phyloP scores from a whole-genome alignment of 2,329 filamentous ascomycete species.

The Phaeophleospora eucalypticola region DNA sequence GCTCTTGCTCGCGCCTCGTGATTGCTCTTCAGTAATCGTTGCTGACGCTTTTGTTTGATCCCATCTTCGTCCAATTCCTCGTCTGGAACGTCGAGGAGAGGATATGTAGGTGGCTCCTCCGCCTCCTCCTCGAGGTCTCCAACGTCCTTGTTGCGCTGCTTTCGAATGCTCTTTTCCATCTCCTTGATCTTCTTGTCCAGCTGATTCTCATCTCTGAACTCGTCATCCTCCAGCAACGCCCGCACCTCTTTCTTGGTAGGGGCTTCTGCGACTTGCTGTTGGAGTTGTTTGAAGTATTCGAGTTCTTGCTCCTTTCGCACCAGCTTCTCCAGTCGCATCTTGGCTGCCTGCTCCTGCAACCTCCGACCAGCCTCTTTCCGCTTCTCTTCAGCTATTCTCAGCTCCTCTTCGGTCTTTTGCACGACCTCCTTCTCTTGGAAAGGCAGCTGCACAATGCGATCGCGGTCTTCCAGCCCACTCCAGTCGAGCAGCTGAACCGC shows the following conservation, averaged over 20 bases:
- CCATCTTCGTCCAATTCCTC: slow-evolving; percentile 89
- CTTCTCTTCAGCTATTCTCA: slow-evolving; percentile 83
- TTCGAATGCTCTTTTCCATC: slow-evolving; percentile 83
- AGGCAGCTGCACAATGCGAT: slow-evolving; percentile 86
- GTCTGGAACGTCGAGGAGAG: slow-evolving; percentile 82
- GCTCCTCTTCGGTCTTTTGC: slow-evolving; percentile 91
- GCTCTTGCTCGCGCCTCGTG: slow-evolving; percentile 89
- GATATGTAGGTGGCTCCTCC: slow-evolving; percentile 76
- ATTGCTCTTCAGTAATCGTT: slow-evolving; percentile 89
- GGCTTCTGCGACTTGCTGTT: slow-evolving; percentile 61
- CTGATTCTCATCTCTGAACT: slow-evolving; percentile 84
- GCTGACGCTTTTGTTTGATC: slow-evolving; percentile 87
- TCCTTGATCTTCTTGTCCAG: slow-evolving; percentile 83
- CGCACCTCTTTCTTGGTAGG: slow-evolving; percentile 89
- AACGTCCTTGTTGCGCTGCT: slow-evolving; percentile 88
- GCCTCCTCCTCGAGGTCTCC: slow-evolving; percentile 76
- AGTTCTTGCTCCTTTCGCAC: slow-evolving; percentile 94
- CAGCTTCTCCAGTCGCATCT: slow-evolving; percentile 92
- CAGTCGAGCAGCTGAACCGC: slow-evolving; percentile 76
- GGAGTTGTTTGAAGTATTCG: slow-evolving; percentile 86
- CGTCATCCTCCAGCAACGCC: slow-evolving; percentile 75
- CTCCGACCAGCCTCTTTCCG: slow-evolving; percentile 90
- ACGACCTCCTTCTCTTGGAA: slow-evolving; percentile 86
- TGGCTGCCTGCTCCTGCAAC: slow-evolving; percentile 91
- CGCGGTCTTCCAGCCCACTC: slow-evolving; percentile 84